Percentiles rank a stretch among this genome's conserved stretches.
These are phyloP conservation scores for Marsdenia floribunda DNA, from an alignment of 257 asterid species.

Conservation along the genomic window DNA sequence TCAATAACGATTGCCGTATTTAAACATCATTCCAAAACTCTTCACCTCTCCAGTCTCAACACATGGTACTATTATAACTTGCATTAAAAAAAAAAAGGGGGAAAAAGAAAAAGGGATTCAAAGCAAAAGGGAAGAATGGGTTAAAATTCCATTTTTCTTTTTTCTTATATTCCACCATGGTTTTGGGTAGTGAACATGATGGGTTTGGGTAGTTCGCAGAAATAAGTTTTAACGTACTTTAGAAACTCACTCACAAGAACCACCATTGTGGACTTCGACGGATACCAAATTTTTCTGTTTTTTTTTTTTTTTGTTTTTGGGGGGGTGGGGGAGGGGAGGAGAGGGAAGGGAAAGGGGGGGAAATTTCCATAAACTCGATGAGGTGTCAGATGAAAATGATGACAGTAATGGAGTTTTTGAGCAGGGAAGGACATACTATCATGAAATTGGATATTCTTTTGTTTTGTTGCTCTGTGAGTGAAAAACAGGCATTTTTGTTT, in stretches of 20 bases:
- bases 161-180: background rate
- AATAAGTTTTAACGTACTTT: background rate
- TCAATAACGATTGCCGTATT: background rate
- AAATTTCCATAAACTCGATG: background rate
- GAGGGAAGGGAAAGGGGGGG: too few relatives aligned
- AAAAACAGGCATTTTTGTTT: slow-evolving; percentile 13
- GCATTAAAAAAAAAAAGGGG: too few relatives aligned
- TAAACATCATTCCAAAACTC: background rate
- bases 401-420: slow-evolving; percentile 2
- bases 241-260: background rate
- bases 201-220: background rate
- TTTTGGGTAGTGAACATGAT: background rate
- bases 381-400: slow-evolving; percentile 1
- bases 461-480: slow-evolving; percentile 10
- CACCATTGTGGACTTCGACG: too few relatives aligned
- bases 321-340: too few relatives aligned
- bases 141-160: background rate
- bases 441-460: slow-evolving; percentile 7
- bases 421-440: background rate
- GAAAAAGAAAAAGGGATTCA: background rate
- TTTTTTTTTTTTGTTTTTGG: too few relatives aligned
- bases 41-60: too few relatives aligned
- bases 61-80: too few relatives aligned
- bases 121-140: background rate
- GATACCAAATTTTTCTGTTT: too few relatives aligned